Evolutionary conservation across 2,329 filamentous ascomycete genomes (phyloP), one percentile per base, ranked within the genome.

Genomic region (Talaromyces sp.): DNA sequence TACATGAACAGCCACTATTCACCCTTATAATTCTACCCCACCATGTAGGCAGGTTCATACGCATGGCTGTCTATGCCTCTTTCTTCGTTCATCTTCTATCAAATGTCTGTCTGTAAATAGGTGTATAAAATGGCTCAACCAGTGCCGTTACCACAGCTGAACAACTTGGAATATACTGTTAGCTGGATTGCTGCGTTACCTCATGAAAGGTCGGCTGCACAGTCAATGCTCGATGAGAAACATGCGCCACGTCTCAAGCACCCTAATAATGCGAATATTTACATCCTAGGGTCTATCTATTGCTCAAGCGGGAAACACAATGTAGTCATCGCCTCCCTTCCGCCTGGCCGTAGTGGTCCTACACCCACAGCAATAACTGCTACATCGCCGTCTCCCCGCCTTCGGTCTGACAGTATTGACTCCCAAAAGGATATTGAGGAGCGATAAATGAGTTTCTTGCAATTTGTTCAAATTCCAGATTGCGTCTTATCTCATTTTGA

Each of bases 171-270:
- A 27, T 61, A 49, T 39, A 50, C 45, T 6, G 19, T 61, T 47
- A 39, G 37, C 39, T 61, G 25, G 58, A 47, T 61, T 7, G 19
- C 37, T 15, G 25, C 58, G 6, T 39, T 61, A 17, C 39, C 37
- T 31, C 37, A 47, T 17, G 39, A 61, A 47, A 47, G 37, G 3
- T 37, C 39, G 22, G 39, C 58, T 47, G 58, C 41, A 19, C 13
- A 61, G 27, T 31, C 37, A 27, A 61, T 61, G 58, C 58, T 61
- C 19, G 58, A 61, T 22, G 31, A 61, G 39, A 45, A 45, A 39
- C 58, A 61, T 47, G 58, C 37, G 17, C 37, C 39, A 15, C n/a
- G n/a, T 22, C 39, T 11, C 10, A 47, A 47, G 37, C 37, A 61
- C 58, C 25, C 45, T 37, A 61, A 33, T 47, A 39, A 61, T 39